These are phyloP conservation scores for Tilletia horrida DNA, from an alignment of 1,284 basidiomycete genomes.

Conservation along the genomic window DNA sequence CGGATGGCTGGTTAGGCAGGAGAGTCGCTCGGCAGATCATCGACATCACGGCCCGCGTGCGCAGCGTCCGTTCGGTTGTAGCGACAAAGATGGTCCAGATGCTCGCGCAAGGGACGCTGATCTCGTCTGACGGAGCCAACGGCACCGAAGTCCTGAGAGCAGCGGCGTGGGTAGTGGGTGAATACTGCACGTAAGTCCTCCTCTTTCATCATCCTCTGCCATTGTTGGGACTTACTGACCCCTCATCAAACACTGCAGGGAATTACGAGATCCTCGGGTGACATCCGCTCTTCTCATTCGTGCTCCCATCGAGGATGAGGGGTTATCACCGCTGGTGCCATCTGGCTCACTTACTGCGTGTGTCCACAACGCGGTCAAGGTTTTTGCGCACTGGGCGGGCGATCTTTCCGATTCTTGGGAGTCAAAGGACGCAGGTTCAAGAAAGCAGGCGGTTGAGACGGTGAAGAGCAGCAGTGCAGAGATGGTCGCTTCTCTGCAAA, in stretches of 20 bases:
- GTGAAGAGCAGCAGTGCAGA: constrained; percentile 65
- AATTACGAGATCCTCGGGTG: constrained; percentile 45
- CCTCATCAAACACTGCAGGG: constrained; percentile 48
- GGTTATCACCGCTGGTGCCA: constrained; percentile 24
- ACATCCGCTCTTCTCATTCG: constrained; percentile 61
- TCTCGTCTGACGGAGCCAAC: constrained; percentile 22
- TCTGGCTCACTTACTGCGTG: constrained; percentile 56
- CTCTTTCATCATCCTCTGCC: background rate
- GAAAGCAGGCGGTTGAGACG: constrained; percentile 64
- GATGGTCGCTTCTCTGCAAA: constrained; percentile 63
- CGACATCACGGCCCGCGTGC: constrained; percentile 80
- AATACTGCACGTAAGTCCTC: constrained; percentile 62
- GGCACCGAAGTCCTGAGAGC: constrained; percentile 73
- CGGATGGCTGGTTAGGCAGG: constrained; percentile 61
- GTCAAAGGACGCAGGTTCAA: constrained; percentile 63
- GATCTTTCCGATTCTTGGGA: constrained; percentile 72
- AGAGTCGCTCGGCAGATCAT: constrained; percentile 77
- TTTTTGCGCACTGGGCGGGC: constrained; percentile 79
- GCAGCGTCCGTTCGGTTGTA: constrained; percentile 71
- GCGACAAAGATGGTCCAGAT: constrained; percentile 76
- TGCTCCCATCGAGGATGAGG: constrained; percentile 28
- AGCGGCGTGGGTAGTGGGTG: constrained; percentile 91
- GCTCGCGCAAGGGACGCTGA: constrained; percentile 62
- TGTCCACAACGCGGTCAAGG: constrained; percentile 77
- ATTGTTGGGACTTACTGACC: background rate